Evolutionary conservation across 1,139 yeast species (phyloP).

Genomic region (Yamadazyma buinensis): DNA sequence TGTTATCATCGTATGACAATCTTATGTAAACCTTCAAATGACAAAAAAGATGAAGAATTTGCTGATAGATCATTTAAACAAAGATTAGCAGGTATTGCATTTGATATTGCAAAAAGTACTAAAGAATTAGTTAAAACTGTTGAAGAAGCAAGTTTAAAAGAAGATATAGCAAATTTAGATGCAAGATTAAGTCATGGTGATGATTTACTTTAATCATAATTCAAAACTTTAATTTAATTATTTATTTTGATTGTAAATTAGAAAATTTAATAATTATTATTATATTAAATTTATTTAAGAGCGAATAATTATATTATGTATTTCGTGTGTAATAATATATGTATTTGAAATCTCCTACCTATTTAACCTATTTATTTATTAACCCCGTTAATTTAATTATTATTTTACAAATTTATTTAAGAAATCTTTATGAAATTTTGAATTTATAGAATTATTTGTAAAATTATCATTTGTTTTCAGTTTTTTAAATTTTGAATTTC

Average conservation of each 20-base stretch:
- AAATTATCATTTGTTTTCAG: conserved; percentile 28
- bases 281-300: no score
- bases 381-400: not conserved
- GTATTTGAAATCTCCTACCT: not conserved
- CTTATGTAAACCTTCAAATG: conserved; percentile 49
- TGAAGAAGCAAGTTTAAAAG: conserved; percentile 87
- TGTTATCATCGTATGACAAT: conserved; percentile 77
- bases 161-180: conserved; percentile 59
- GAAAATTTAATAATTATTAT: no score
- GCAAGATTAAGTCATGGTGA: conserved; percentile 39
- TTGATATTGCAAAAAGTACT: conserved; percentile 94
- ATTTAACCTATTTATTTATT: not conserved
- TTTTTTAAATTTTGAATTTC: conserved; percentile 47
- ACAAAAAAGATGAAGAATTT: conserved; percentile 54
- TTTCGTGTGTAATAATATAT: conserved; percentile 4
- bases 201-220: conserved; percentile 25
- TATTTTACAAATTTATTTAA: conserved; percentile 60
- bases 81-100: conserved; percentile 90
- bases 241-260: not conserved
- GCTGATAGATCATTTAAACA: conserved; percentile 92
- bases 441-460: conserved; percentile 63
- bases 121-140: conserved; percentile 94
- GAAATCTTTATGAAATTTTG: conserved; percentile 70
- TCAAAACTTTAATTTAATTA: not conserved
- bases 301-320: not conserved